Evolutionary conservation across 176 grass and related monocot genomes (phyloP).

Genomic region (Elaeis guineensis): DNA sequence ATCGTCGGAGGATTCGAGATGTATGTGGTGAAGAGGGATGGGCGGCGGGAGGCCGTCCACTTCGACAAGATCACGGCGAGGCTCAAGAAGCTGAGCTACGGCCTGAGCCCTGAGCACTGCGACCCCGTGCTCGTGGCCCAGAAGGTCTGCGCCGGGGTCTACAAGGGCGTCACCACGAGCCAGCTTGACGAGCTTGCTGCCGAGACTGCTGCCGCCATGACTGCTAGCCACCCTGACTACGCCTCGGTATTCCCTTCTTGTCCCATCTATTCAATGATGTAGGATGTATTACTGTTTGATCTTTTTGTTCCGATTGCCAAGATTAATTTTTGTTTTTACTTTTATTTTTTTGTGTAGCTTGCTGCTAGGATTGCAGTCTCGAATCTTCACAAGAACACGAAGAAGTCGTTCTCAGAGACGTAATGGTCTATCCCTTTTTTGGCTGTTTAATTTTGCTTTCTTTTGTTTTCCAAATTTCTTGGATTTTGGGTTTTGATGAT

Average conservation of each 20-base stretch:
- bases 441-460: no score
- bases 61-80: conserved; percentile 98
- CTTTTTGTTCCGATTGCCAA: not conserved
- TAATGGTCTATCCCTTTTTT: conserved; percentile 13
- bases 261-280: not conserved
- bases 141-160: conserved; percentile 85
- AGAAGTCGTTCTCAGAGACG: conserved; percentile 93
- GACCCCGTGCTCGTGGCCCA: conserved; percentile 84
- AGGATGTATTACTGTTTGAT: no score
- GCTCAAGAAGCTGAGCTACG: conserved; percentile 93
- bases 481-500: not conserved
- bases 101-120: conserved; percentile 95
- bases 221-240: conserved; percentile 84
- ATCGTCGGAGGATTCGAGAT: conserved; percentile 15
- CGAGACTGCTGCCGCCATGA: conserved; percentile 84
- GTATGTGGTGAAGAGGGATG: conserved; percentile 97
- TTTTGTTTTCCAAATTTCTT: no score
- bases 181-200: conserved; percentile 96
- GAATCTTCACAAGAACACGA: conserved; percentile 96
- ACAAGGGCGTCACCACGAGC: conserved; percentile 95
- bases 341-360: conserved; percentile 28
- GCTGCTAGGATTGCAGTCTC: conserved; percentile 93
- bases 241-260: conserved; percentile 38
- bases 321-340: not conserved
- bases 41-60: conserved; percentile 76